Percentiles rank a stretch among this genome's conserved stretches.
Evolutionary conservation across 2,329 filamentous ascomycete species (phyloP).

Genomic region (Elsinoe arachidis): DNA sequence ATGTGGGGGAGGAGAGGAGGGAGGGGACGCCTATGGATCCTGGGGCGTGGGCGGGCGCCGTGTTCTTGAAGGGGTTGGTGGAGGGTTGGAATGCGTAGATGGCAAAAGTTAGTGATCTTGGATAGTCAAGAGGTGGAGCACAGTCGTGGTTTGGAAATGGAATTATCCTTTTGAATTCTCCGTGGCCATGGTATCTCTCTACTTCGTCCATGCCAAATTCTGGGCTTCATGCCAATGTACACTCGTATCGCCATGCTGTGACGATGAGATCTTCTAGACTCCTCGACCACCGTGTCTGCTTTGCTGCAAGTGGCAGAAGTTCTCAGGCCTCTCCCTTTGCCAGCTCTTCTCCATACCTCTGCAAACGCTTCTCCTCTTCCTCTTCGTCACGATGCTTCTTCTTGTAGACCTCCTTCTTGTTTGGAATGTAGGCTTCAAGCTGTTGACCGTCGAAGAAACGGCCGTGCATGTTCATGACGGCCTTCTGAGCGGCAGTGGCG

Average conservation of each 20-base stretch:
- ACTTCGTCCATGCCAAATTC: too few species aligned
- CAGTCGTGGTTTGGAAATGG: too few species aligned
- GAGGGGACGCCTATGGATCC: slow-evolving; percentile 29
- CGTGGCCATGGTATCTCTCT: too few species aligned
- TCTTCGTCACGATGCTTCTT: slow-evolving; percentile 47
- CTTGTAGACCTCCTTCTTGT: slow-evolving; percentile 61
- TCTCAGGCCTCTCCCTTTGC: background rate
- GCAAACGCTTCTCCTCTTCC: slow-evolving; percentile 39
- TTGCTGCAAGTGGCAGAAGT: too few species aligned
- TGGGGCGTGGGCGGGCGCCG: slow-evolving; percentile 29
- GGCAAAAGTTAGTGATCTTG: background rate
- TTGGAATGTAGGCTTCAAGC: slow-evolving; percentile 50
- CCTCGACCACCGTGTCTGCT: too few species aligned
- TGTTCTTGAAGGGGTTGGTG: slow-evolving; percentile 28
- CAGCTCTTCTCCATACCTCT: slow-evolving; percentile 36
- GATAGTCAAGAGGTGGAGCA: too few species aligned
- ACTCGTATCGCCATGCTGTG: background rate
- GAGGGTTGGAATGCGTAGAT: slow-evolving; percentile 18
- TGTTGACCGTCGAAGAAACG: slow-evolving; percentile 66
- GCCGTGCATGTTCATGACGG: slow-evolving; percentile 63
- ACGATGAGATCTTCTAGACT: too few species aligned
- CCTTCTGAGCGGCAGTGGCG: slow-evolving; percentile 60
- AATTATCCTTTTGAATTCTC: too few species aligned
- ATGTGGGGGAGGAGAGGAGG: slow-evolving; percentile 26
- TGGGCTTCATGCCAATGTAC: too few species aligned